Evolutionary conservation across 768 basidiomycete species (phyloP).

Genomic region (Mycena vulgaris): DNA sequence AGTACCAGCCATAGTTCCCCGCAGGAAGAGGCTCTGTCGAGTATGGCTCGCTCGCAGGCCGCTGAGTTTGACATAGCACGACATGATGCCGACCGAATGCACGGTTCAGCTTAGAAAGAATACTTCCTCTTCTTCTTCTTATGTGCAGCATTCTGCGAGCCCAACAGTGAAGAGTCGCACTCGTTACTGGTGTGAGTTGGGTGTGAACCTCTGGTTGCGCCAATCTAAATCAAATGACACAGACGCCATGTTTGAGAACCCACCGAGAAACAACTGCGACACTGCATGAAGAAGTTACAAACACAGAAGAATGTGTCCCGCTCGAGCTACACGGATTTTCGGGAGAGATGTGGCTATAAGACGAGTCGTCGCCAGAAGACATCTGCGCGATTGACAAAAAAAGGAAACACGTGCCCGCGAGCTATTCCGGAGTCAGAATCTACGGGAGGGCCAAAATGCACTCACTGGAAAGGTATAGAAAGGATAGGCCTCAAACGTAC

Average conservation of each 20-base stretch:
- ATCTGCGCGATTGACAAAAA: not conserved
- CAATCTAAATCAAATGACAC: not conserved
- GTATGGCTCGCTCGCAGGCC: not conserved
- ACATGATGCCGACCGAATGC: not conserved
- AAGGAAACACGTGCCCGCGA: too few species aligned
- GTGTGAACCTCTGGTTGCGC: not conserved
- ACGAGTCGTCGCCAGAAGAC: not conserved
- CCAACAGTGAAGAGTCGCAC: not conserved
- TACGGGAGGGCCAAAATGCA: too few species aligned
- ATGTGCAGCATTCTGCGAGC: not conserved
- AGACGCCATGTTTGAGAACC: too few species aligned
- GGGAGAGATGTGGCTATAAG: not conserved
- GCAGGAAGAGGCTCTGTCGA: not conserved
- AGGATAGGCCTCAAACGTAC: not conserved
- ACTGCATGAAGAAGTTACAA: not conserved
- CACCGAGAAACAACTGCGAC: too few species aligned
- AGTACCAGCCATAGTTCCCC: conserved; percentile 10
- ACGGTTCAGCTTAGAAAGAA: not conserved
- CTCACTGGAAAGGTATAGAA: too few species aligned
- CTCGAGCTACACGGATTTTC: not conserved
- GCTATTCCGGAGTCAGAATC: too few species aligned
- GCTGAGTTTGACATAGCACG: not conserved
- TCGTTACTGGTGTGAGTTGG: conserved; percentile 6
- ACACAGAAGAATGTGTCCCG: conserved; percentile 7
- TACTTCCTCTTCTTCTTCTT: not conserved